These are phyloP conservation scores for Cymbidium sinense DNA, from an alignment of 106 monocot genomes.

Conservation along the genomic window DNA sequence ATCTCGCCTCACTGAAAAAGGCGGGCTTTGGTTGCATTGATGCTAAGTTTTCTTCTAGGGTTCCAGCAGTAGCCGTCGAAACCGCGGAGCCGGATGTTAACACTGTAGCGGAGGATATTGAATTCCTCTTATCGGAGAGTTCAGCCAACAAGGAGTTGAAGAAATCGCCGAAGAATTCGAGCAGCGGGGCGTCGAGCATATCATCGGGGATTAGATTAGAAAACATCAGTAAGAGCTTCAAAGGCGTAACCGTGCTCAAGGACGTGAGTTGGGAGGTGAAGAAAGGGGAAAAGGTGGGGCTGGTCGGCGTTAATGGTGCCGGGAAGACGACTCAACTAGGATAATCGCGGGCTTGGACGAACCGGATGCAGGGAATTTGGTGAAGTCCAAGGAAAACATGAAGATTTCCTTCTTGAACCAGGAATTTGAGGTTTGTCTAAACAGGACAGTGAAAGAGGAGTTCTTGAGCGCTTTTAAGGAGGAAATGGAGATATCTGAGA, in stretches of 20 bases:
- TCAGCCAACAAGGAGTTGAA: constrained; percentile 8
- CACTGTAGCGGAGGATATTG: constrained; percentile 34
- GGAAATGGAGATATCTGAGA: constrained; percentile 78
- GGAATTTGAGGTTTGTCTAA: constrained; percentile 90
- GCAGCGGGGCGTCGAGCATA: constrained; percentile 70
- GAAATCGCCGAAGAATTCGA: constrained; percentile 37
- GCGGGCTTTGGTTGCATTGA: constrained; percentile 10
- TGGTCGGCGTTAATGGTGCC: constrained; percentile 95
- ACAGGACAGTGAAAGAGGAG: constrained; percentile 87
- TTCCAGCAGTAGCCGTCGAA: constrained; percentile 16
- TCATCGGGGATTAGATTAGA: constrained; percentile 80
- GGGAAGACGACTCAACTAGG: constrained; percentile 96
- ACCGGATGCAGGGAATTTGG: constrained; percentile 70
- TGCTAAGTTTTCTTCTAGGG: constrained; percentile 15
- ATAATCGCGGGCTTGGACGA: constrained; percentile 88
- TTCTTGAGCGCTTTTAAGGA: constrained; percentile 88
- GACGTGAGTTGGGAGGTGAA: constrained; percentile 98
- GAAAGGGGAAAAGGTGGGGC: constrained; percentile 89
- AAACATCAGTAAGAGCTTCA: constrained; percentile 78
- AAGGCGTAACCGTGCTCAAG: constrained; percentile 73
- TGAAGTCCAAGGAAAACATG: constrained; percentile 90
- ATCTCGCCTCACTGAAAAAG: constrained; percentile 6
- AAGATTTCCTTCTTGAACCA: constrained; percentile 89
- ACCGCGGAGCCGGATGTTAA: constrained; percentile 23
- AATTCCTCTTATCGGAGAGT: constrained; percentile 56